These are phyloP conservation scores for Linnemannia exigua DNA, from an alignment of 192 early-diverging fungal species.

Conservation along the genomic window DNA sequence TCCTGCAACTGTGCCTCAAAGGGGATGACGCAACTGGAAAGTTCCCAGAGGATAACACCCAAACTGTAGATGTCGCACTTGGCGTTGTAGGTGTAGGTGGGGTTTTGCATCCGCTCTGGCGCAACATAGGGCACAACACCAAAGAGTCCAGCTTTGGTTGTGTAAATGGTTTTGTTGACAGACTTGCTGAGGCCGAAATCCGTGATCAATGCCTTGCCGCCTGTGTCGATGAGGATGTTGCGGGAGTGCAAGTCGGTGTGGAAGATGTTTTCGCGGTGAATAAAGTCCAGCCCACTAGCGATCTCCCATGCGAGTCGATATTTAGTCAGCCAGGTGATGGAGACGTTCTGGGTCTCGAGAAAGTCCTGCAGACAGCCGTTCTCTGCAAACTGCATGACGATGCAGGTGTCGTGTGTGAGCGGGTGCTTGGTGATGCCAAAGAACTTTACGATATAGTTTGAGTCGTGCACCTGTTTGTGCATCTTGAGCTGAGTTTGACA, in stretches of 20 bases:
- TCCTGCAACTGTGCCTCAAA: conserved; percentile 56
- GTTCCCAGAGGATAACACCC: conserved; percentile 62
- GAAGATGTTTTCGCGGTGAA: conserved; percentile 60
- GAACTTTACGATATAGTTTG: conserved; percentile 61
- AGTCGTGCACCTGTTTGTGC: conserved; percentile 60
- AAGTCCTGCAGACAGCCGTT: conserved; percentile 59
- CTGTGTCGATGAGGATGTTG: conserved; percentile 60
- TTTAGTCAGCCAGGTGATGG: conserved; percentile 57
- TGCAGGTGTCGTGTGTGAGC: conserved; percentile 56
- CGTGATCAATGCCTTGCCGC: conserved; percentile 58
- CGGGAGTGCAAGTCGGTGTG: conserved; percentile 53
- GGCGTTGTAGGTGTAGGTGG: conserved; percentile 58
- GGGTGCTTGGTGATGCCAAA: conserved; percentile 59
- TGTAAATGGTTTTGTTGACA: conserved; percentile 54
- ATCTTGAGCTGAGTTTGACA: conserved; percentile 46
- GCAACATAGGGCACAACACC: conserved; percentile 60
- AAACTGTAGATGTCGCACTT: conserved; percentile 60
- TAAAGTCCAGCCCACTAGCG: conserved; percentile 57
- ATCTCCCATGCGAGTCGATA: conserved; percentile 56
- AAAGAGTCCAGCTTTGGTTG: conserved; percentile 55
- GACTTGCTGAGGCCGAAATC: conserved; percentile 58
- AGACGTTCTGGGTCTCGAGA: conserved; percentile 50
- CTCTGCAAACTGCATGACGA: conserved; percentile 61
- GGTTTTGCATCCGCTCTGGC: conserved; percentile 59
- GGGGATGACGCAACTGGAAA: conserved; percentile 54